Evolutionary conservation across 169 alveolate genomes (phyloP).

Genomic region (Perkinsus olseni): DNA sequence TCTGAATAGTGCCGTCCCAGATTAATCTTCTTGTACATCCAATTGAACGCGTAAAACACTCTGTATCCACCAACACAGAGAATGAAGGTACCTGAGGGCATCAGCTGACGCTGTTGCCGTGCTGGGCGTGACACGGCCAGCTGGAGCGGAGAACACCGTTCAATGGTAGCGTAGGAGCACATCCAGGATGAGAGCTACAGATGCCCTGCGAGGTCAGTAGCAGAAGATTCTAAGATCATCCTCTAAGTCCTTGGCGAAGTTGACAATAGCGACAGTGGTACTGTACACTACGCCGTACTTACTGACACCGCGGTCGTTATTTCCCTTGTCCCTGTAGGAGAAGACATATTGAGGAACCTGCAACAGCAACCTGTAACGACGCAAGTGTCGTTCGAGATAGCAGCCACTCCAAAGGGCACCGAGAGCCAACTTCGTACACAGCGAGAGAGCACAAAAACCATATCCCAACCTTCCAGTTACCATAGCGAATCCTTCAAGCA

Average conservation of each 20-base stretch:
- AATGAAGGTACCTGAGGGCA: background rate
- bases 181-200: background rate
- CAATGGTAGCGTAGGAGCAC: too few species aligned
- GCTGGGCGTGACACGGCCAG: too few species aligned
- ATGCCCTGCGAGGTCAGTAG: too few species aligned
- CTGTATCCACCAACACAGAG: background rate
- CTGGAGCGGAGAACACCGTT: too few species aligned
- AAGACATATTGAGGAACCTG: background rate
- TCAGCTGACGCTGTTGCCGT: too few species aligned
- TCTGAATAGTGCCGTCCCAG: background rate
- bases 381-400: too few species aligned
- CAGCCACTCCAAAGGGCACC: too few species aligned
- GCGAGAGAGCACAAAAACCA: background rate
- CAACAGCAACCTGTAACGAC: too few species aligned
- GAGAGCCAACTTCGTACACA: background rate
- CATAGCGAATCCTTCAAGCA: background rate
- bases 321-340: background rate
- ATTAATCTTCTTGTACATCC: background rate
- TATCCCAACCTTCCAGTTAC: background rate
- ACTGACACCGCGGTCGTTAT: background rate
- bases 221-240: too few species aligned
- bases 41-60: background rate
- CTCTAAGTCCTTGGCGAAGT: too few species aligned
- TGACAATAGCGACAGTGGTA: too few species aligned
- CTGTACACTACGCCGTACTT: background rate